Evolutionary conservation across 768 basidiomycete species (phyloP).

Genomic region (Calocera cornea): DNA sequence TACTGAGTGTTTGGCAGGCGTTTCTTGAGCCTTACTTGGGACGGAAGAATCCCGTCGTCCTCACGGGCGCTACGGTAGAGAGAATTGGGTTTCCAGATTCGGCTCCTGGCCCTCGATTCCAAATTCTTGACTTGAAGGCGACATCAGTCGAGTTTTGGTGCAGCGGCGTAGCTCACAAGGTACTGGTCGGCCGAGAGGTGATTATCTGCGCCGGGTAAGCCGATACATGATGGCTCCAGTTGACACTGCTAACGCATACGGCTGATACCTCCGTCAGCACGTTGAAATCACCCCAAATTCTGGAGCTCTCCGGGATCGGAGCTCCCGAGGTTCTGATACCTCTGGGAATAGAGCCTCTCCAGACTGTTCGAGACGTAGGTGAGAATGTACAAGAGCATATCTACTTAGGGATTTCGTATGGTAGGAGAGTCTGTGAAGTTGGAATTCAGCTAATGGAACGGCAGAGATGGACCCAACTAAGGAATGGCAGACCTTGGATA

Average conservation of each 20-base stretch:
- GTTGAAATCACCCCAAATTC: conserved; percentile 37
- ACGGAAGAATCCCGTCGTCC: conserved; percentile 5
- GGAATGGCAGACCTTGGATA: neutral
- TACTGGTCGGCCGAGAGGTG: conserved; percentile 37
- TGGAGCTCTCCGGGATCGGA: conserved; percentile 60
- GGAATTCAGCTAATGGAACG: neutral
- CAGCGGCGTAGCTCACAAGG: conserved; percentile 22
- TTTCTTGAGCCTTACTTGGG: conserved; percentile 12
- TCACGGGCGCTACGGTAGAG: neutral
- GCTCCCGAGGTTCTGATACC: conserved; percentile 33
- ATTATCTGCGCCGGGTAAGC: conserved; percentile 36
- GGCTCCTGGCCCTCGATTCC: neutral
- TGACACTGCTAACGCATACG: no score
- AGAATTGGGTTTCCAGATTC: conserved; percentile 5
- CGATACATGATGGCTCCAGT: no score
- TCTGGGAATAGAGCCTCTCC: conserved; percentile 35
- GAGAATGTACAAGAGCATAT: conserved; percentile 44
- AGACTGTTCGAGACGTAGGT: conserved; percentile 64
- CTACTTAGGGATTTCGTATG: conserved; percentile 14
- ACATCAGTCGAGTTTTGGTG: conserved; percentile 36
- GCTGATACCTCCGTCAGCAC: conserved; percentile 21
- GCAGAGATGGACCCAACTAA: neutral
- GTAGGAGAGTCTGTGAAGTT: neutral
- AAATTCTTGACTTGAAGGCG: conserved; percentile 21
- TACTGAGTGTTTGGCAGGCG: conserved; percentile 1